These are phyloP conservation scores for Penicillium silybi DNA, from an alignment of 495 filamentous ascomycete species.

Conservation along the genomic window DNA sequence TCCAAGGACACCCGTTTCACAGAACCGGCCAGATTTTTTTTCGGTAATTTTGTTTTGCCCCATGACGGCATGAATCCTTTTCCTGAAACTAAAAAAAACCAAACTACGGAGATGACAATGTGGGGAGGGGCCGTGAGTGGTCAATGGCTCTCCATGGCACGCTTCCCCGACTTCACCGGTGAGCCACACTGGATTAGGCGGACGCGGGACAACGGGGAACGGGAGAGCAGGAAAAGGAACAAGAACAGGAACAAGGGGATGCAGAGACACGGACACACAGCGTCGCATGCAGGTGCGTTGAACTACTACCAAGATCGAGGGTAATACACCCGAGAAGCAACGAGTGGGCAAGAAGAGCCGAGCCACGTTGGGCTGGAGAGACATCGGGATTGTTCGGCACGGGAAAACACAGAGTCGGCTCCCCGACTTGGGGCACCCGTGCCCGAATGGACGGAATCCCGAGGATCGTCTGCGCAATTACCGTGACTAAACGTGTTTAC, in stretches of 20 bases:
- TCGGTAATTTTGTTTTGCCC: neutral
- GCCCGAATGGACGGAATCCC: neutral
- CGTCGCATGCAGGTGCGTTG: neutral
- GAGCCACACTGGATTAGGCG: conserved; percentile 24
- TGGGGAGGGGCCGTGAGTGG: conserved; percentile 18
- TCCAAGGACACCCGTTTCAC: neutral
- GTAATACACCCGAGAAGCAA: neutral
- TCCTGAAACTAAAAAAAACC: neutral
- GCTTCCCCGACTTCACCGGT: conserved; percentile 29
- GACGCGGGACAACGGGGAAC: conserved; percentile 6
- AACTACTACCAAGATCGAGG: neutral
- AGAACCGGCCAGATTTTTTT: neutral
- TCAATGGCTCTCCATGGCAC: conserved; percentile 11
- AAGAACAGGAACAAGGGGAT: neutral
- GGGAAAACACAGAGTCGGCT: neutral
- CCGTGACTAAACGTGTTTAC: neutral
- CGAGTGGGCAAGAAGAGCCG: neutral
- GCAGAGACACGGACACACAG: neutral
- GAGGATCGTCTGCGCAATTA: neutral
- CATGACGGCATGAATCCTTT: conserved; percentile 17
- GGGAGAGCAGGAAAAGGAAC: conserved; percentile 6
- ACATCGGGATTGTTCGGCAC: neutral
- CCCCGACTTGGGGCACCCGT: neutral
- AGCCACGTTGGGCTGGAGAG: neutral
- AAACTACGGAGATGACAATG: conserved; percentile 15